Conservation (phyloP, 352 stramenopile species). For the Globisporangium paddicum region DNA sequence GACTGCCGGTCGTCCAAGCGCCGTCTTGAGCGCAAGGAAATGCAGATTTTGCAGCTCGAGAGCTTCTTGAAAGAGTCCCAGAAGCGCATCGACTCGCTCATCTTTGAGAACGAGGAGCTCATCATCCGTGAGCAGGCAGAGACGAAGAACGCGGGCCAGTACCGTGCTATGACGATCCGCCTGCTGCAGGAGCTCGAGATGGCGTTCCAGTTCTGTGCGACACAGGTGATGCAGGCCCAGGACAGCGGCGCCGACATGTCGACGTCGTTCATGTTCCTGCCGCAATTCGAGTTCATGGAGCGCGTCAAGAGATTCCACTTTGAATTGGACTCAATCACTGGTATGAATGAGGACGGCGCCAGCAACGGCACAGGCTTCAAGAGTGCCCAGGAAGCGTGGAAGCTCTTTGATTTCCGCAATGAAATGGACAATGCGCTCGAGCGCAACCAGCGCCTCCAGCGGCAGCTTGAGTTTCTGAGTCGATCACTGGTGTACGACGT, state of each 20-base stretch:
- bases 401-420: slow-evolving; percentile 41
- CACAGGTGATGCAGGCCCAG: slow-evolving; percentile 37
- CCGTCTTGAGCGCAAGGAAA: slow-evolving; percentile 65
- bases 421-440: slow-evolving; percentile 56
- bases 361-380: neutral
- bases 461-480: slow-evolving; percentile 57
- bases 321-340: slow-evolving; percentile 32
- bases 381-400: slow-evolving; percentile 18
- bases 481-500: slow-evolving; percentile 47
- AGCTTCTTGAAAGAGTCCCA: slow-evolving; percentile 75
- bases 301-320: slow-evolving; percentile 63
- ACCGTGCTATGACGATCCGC: slow-evolving; percentile 55
- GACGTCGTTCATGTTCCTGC: slow-evolving; percentile 44
- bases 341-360: slow-evolving; percentile 14
- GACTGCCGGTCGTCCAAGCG: slow-evolving; percentile 52
- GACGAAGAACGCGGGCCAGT: slow-evolving; percentile 50
- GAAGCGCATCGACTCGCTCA: slow-evolving; percentile 63
- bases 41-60: slow-evolving; percentile 74
- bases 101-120: slow-evolving; percentile 64
- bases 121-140: slow-evolving; percentile 52
- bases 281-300: slow-evolving; percentile 70
- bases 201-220: slow-evolving; percentile 64
- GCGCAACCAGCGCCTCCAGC: slow-evolving; percentile 59
- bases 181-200: slow-evolving; percentile 71
- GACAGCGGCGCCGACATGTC: slow-evolving; percentile 11